phyloP scores from a whole-genome alignment of 1,284 basidiomycete genomes.

The Pholiota adiposa region DNA sequence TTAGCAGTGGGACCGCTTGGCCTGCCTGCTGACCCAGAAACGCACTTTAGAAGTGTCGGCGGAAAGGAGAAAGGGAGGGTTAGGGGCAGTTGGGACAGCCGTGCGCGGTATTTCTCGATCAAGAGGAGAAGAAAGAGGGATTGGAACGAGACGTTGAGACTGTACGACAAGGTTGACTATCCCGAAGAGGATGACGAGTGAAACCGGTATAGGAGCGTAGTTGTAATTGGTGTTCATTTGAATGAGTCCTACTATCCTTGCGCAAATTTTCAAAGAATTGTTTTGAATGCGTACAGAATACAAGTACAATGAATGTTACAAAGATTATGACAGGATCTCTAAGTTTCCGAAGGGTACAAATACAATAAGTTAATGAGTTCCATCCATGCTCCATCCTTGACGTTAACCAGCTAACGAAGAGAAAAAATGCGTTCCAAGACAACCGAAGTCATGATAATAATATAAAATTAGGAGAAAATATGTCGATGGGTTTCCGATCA shows the following conservation, averaged over 20 bases:
- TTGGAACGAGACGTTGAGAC: constrained; percentile 82
- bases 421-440: neutral
- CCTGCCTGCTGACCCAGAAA: constrained; percentile 72
- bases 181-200: constrained; percentile 44
- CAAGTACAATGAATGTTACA: neutral
- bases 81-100: constrained; percentile 65
- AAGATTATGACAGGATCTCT: too few relatives aligned
- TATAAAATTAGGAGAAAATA: neutral
- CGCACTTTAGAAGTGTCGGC: constrained; percentile 58
- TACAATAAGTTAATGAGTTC: too few relatives aligned
- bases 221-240: neutral
- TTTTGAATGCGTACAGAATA: neutral
- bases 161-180: constrained; percentile 82
- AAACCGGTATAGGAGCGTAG: neutral
- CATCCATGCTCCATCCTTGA: neutral
- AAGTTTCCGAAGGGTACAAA: too few relatives aligned
- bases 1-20: constrained; percentile 64
- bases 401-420: constrained; percentile 1
- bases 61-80: constrained; percentile 73
- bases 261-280: neutral
- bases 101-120: constrained; percentile 78
- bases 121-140: constrained; percentile 79
- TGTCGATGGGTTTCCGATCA: neutral
- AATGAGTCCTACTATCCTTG: too few relatives aligned
- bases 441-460: neutral